Evolutionary conservation across 805 yeast genomes (phyloP).

Genomic region (Teunomyces tritomae): DNA sequence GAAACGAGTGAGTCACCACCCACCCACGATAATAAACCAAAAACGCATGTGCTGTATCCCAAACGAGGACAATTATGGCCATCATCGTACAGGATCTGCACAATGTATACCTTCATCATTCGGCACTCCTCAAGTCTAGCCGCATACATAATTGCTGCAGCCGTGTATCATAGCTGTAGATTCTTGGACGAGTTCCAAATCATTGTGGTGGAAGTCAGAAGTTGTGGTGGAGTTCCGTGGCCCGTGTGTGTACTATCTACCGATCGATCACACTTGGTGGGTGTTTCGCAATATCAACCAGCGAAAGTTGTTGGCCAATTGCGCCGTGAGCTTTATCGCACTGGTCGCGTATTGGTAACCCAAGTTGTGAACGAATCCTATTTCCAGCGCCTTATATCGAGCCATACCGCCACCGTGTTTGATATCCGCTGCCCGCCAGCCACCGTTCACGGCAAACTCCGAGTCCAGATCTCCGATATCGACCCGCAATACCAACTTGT

Average conservation of each 20-base stretch:
- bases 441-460: background rate
- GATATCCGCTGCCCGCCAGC: background rate
- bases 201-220: background rate
- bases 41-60: too few relatives aligned
- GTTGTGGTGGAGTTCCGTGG: background rate
- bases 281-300: too few relatives aligned
- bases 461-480: background rate
- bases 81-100: background rate
- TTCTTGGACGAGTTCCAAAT: background rate
- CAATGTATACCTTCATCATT: background rate
- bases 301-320: background rate
- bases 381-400: background rate
- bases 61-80: too few relatives aligned
- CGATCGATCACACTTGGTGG: too few relatives aligned
- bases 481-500: background rate
- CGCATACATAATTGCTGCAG: background rate
- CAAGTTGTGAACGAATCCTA: background rate
- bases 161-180: background rate
- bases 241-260: constrained; percentile 8
- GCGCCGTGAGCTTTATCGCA: background rate
- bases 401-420: background rate
- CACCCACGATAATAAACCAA: too few relatives aligned
- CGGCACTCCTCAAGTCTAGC: constrained; percentile 1
- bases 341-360: background rate
- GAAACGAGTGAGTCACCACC: too few relatives aligned